Evolutionary conservation across 1,139 yeast species (phyloP).

Genomic region (Pichia cactophila): DNA sequence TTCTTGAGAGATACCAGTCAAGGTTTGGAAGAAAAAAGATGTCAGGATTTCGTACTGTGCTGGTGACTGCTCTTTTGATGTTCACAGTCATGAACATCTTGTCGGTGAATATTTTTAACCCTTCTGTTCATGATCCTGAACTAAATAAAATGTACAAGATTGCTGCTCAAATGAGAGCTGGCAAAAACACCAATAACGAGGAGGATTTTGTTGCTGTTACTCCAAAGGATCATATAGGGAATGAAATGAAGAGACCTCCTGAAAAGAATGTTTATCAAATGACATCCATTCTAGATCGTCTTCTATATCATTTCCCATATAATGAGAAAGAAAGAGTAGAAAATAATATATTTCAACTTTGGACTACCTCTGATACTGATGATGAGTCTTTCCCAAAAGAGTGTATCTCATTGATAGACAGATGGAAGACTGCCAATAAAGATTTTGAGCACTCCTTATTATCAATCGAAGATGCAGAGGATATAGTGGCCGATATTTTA

Average conservation of each 20-base stretch:
- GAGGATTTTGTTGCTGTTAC: background rate
- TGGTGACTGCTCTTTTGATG: constrained; percentile 4
- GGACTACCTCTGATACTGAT: constrained; percentile 57
- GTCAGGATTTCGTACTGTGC: background rate
- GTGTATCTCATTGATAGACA: constrained; percentile 34
- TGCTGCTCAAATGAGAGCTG: constrained; percentile 6
- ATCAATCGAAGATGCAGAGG: constrained; percentile 52
- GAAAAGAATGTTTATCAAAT: constrained; percentile 23
- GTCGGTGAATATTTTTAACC: constrained; percentile 6
- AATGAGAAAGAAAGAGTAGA: constrained; percentile 48
- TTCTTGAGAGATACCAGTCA: background rate
- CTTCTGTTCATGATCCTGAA: constrained; percentile 7
- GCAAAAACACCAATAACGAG: background rate
- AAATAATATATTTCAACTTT: constrained; percentile 85
- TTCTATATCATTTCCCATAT: constrained; percentile 66
- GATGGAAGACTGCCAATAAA: constrained; percentile 54
- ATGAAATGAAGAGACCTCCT: constrained; percentile 12
- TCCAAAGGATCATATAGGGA: constrained; percentile 9
- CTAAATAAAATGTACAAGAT: constrained; percentile 8
- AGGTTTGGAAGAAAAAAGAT: background rate
- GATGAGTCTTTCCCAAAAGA: constrained; percentile 44
- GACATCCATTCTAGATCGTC: constrained; percentile 29
- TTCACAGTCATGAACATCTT: constrained; percentile 10
- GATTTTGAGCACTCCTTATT: constrained; percentile 54
- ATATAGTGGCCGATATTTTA: constrained; percentile 43